Conservation (phyloP, 2,329 filamentous ascomycete genomes). For the Neofusicoccum ribis region DNA sequence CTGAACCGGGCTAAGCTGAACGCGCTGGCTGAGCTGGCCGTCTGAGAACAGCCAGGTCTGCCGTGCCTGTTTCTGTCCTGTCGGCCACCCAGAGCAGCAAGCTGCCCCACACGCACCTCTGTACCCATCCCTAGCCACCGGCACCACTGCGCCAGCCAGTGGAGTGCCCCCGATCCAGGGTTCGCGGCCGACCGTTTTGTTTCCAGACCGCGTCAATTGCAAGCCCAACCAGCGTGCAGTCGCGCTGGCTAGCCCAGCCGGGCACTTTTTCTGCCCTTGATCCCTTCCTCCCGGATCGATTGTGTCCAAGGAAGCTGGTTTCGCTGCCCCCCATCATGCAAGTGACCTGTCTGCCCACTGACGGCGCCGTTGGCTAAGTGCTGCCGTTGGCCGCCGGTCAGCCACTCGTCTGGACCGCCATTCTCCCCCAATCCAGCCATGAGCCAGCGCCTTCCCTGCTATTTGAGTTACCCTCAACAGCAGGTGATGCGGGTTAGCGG, state of each 20-base stretch:
- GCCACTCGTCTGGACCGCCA: constrained; percentile 1
- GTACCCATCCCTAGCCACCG: not conserved
- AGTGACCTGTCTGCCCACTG: not conserved
- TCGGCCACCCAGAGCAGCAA: not conserved
- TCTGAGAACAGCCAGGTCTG: not conserved
- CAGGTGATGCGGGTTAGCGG: constrained; percentile 12
- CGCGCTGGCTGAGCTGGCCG: constrained; percentile 7
- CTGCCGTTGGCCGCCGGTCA: not conserved
- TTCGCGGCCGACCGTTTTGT: constrained; percentile 15
- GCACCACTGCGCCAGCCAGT: not conserved
- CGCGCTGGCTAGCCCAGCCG: not conserved
- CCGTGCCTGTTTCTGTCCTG: not conserved
- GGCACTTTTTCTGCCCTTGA: not conserved
- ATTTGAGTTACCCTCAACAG: not conserved
- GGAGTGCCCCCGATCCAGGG: not conserved
- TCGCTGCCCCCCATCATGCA: constrained; percentile 10
- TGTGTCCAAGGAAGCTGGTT: not conserved
- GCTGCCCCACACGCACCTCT: not conserved
- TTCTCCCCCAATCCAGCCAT: not conserved
- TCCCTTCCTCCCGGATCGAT: not conserved
- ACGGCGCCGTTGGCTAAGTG: constrained; percentile 1
- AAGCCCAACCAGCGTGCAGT: not conserved
- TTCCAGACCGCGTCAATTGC: constrained; percentile 2
- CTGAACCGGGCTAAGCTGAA: not conserved
- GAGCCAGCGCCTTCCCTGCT: not conserved